Conservation (phyloP, 1,284 basidiomycete genomes). For the Ceratobasidium sp. region DNA sequence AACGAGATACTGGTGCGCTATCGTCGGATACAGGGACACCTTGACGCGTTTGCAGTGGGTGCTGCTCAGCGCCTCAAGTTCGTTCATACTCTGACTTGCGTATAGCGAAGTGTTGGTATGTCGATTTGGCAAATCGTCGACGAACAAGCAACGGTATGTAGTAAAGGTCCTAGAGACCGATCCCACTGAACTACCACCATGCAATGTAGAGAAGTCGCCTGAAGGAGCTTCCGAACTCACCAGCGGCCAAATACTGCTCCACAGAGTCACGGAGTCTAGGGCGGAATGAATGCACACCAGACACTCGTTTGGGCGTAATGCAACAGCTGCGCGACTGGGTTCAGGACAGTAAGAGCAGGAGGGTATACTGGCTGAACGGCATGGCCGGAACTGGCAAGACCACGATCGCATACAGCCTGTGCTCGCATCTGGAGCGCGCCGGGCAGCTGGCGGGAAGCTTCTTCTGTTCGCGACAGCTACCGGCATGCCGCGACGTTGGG, state of each 20-base stretch:
- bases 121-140: not conserved
- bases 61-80: too few species aligned
- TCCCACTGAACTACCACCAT: too few species aligned
- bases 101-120: slow-evolving; percentile 1
- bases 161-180: not conserved
- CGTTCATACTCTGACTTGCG: not conserved
- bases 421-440: not conserved
- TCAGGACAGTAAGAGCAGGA: not conserved
- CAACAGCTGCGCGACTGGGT: not conserved
- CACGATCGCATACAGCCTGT: slow-evolving; percentile 3
- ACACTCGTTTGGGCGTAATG: not conserved
- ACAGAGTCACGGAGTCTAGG: too few species aligned
- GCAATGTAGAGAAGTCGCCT: not conserved
- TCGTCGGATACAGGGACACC: not conserved
- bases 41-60: not conserved
- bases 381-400: not conserved
- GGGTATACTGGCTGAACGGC: not conserved
- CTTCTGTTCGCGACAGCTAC: slow-evolving; percentile 27
- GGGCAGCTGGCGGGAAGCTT: slow-evolving; percentile 5
- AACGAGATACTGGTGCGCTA: not conserved
- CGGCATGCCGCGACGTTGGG: not conserved
- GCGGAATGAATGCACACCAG: too few species aligned
- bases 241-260: not conserved
- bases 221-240: not conserved
- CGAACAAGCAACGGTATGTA: not conserved